phyloP scores from a whole-genome alignment of 2,329 filamentous ascomycete genomes.

The Pleomassaria siparia region DNA sequence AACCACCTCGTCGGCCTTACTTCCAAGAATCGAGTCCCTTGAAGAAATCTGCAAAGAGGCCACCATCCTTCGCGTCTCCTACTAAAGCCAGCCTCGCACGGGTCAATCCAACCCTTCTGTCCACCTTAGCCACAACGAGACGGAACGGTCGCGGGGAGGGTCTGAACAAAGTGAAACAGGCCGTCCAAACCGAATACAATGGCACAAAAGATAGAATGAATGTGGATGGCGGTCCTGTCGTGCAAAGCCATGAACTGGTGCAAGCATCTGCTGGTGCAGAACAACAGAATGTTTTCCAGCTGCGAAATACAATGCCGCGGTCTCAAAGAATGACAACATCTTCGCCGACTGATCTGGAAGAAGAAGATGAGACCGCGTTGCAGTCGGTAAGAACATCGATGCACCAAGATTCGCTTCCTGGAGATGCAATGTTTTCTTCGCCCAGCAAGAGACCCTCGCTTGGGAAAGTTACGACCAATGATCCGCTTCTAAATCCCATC shows the following conservation, averaged over 20 bases:
- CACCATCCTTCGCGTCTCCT: conserved; percentile 43
- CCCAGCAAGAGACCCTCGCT: conserved; percentile 34
- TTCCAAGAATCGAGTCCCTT: conserved; percentile 14
- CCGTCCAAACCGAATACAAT: conserved; percentile 21
- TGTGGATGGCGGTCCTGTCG: not conserved
- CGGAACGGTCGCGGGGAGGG: conserved; percentile 14
- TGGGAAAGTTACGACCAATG: conserved; percentile 14
- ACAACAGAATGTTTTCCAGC: not conserved
- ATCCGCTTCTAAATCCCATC: conserved; percentile 17
- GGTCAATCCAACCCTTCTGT: conserved; percentile 38
- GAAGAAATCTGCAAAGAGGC: conserved; percentile 33
- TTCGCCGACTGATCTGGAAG: conserved; percentile 1
- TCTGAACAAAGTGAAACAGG: conserved; percentile 21
- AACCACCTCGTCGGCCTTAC: conserved; percentile 36
- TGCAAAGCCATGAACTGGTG: conserved; percentile 1
- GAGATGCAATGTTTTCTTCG: conserved; percentile 31
- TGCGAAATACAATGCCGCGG: conserved; percentile 15
- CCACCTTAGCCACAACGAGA: conserved; percentile 11
- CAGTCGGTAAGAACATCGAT: conserved; percentile 15
- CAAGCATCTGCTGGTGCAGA: conserved; percentile 5
- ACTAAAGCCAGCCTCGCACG: conserved; percentile 45
- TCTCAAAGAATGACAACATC: not conserved
- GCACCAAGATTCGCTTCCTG: conserved; percentile 22
- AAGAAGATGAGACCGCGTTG: conserved; percentile 21
- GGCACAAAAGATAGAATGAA: conserved; percentile 3